These are phyloP conservation scores for Xenoacremonium recifei DNA, from an alignment of 2,329 filamentous ascomycete genomes.

Conservation along the genomic window DNA sequence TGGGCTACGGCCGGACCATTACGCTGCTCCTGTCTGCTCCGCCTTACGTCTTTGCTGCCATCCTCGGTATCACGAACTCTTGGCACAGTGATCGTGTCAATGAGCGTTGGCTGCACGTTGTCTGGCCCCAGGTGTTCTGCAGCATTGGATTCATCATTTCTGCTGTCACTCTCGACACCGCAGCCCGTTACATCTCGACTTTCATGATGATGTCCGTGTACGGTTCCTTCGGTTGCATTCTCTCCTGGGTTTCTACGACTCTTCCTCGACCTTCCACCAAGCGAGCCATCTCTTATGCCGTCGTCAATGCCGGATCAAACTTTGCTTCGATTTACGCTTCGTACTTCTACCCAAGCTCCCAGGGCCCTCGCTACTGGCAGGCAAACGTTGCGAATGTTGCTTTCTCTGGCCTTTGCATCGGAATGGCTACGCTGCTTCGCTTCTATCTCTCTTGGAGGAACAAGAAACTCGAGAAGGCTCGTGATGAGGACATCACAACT, in stretches of 20 bases:
- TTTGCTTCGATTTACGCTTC: not conserved
- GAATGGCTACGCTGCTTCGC: not conserved
- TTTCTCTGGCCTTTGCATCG: not conserved
- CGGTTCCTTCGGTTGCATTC: not conserved
- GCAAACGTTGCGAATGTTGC: not conserved
- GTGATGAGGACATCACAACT: too few species aligned
- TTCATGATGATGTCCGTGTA: not conserved
- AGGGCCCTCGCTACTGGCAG: not conserved
- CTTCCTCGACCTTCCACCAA: not conserved
- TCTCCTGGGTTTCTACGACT: not conserved
- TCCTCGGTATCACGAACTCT: slow-evolving; percentile 63
- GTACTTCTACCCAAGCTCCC: not conserved
- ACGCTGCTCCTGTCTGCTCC: slow-evolving; percentile 65
- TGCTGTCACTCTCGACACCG: slow-evolving; percentile 47
- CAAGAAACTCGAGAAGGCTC: not conserved
- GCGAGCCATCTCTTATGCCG: not conserved
- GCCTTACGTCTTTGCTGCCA: slow-evolving; percentile 61
- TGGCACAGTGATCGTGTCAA: slow-evolving; percentile 70
- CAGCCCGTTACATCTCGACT: not conserved
- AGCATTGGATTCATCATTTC: slow-evolving; percentile 67
- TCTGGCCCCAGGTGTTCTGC: slow-evolving; percentile 58
- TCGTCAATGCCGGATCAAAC: not conserved
- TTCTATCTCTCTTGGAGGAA: not conserved
- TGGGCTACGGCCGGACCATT: slow-evolving; percentile 39
- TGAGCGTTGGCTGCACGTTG: slow-evolving; percentile 69